Percentiles rank a stretch among this genome's conserved stretches.
Evolutionary conservation across 352 stramenopile species (phyloP).

Genomic region (Phytophthora colocasiae): DNA sequence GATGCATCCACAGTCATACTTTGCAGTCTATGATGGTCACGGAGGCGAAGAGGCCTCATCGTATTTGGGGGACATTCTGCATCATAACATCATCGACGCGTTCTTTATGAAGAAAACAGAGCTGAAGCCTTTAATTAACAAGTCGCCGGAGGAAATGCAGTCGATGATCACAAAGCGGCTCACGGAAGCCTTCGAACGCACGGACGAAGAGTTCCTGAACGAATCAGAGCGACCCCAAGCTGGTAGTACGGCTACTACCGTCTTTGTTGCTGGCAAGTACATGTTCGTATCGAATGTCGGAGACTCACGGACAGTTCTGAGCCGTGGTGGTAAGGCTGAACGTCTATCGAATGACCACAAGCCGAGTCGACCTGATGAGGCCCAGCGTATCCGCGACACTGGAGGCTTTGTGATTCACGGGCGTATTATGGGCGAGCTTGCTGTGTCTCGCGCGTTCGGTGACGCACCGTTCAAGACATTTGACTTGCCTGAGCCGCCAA

Average conservation of each 20-base stretch:
- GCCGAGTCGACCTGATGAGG: conserved; percentile 92
- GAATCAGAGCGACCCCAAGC: conserved; percentile 73
- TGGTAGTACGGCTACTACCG: conserved; percentile 95
- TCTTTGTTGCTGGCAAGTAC: conserved; percentile 92
- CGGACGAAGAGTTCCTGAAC: conserved; percentile 76
- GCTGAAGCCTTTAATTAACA: conserved; percentile 36
- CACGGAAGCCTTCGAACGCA: conserved; percentile 65
- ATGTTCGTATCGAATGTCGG: conserved; percentile 97
- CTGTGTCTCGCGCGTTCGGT: conserved; percentile 83
- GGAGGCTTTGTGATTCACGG: conserved; percentile 91
- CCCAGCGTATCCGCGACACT: conserved; percentile 94
- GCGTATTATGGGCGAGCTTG: conserved; percentile 94
- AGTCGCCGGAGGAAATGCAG: conserved; percentile 50
- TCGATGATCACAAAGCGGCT: conserved; percentile 64
- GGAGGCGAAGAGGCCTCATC: conserved; percentile 94
- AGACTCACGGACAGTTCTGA: conserved; percentile 95
- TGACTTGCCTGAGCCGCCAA: conserved; percentile 60
- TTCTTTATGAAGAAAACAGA: conserved; percentile 67
- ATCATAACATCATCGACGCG: conserved; percentile 69
- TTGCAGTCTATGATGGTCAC: conserved; percentile 97
- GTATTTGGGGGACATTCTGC: conserved; percentile 85
- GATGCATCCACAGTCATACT: conserved; percentile 92
- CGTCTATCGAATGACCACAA: conserved; percentile 98
- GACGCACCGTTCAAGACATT: conserved; percentile 97
- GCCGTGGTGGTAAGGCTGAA: conserved; percentile 83